Evolutionary conservation across 176 grass and related monocot genomes (phyloP).

Genomic region (Aegilops bicornis): DNA sequence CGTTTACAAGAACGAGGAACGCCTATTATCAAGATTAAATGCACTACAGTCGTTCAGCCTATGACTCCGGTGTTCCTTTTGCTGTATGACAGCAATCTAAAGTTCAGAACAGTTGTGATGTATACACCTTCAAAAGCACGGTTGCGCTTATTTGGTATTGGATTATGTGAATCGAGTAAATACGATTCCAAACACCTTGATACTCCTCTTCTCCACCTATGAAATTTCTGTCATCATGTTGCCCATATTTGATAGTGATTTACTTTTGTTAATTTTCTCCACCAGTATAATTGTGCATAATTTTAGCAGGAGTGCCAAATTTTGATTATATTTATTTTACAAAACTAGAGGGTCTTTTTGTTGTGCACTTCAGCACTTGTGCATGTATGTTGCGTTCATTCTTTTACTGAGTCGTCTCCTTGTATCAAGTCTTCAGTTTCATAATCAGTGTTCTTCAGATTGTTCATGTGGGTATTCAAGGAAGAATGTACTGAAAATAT

Average conservation of each 20-base stretch:
- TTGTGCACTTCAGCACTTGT: too few relatives aligned
- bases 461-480: background rate
- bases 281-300: too few relatives aligned
- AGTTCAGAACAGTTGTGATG: background rate
- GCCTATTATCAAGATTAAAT: slow-evolving; percentile 46
- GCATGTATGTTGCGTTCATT: too few relatives aligned
- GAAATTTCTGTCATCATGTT: background rate
- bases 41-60: slow-evolving; percentile 45
- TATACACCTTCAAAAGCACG: background rate
- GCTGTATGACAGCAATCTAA: background rate
- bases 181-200: background rate
- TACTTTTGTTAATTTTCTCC: background rate
- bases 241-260: background rate
- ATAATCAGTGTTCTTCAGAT: too few relatives aligned
- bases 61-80: slow-evolving; percentile 32
- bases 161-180: too few relatives aligned
- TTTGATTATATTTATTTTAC: too few relatives aligned
- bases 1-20: slow-evolving; percentile 45
- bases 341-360: too few relatives aligned
- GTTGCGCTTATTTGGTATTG: too few relatives aligned
- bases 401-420: too few relatives aligned
- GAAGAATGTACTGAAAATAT: background rate
- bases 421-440: too few relatives aligned
- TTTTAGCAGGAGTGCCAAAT: too few relatives aligned
- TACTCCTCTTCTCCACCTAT: background rate